phyloP scores from a whole-genome alignment of 2,329 filamentous ascomycete genomes.

The Penicillium polonicum region DNA sequence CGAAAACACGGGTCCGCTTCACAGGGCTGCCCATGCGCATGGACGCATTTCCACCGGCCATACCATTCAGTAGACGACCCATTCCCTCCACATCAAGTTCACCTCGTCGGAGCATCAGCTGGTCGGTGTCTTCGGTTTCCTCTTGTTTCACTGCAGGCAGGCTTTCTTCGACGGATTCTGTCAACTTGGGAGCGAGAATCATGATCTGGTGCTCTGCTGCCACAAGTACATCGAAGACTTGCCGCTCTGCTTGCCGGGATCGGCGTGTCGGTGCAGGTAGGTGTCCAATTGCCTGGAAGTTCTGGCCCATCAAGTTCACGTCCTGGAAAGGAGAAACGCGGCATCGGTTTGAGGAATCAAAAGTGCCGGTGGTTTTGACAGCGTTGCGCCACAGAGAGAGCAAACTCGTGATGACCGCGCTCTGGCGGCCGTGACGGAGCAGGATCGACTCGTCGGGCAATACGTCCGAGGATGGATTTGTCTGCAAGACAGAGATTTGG shows the following conservation, averaged over 20 bases:
- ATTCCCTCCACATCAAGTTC: slow-evolving; percentile 50
- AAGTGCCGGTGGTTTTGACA: slow-evolving; percentile 38
- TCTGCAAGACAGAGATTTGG: slow-evolving; percentile 43
- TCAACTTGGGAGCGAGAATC: slow-evolving; percentile 36
- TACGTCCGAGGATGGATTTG: slow-evolving; percentile 35
- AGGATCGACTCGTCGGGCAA: slow-evolving; percentile 46
- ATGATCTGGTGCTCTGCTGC: slow-evolving; percentile 43
- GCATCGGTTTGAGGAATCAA: slow-evolving; percentile 41
- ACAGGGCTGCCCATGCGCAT: slow-evolving; percentile 37
- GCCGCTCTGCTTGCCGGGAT: slow-evolving; percentile 22
- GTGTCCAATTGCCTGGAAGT: slow-evolving; percentile 39
- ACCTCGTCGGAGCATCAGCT: slow-evolving; percentile 43
- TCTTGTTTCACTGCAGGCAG: slow-evolving; percentile 18
- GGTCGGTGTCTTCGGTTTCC: slow-evolving; percentile 35
- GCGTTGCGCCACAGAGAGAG: slow-evolving; percentile 46
- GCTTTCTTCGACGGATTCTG: slow-evolving; percentile 25
- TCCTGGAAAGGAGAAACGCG: slow-evolving; percentile 41
- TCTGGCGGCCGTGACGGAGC: slow-evolving; percentile 44
- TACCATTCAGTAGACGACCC: slow-evolving; percentile 47
- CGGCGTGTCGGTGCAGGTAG: slow-evolving; percentile 32
- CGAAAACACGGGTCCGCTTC: slow-evolving; percentile 39
- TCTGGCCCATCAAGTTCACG: slow-evolving; percentile 43
- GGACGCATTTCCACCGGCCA: slow-evolving; percentile 35
- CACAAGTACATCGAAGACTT: slow-evolving; percentile 41
- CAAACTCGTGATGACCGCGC: slow-evolving; percentile 45